phyloP scores from a whole-genome alignment of 176 grass and related monocot species.

The Aegilops longissima region DNA sequence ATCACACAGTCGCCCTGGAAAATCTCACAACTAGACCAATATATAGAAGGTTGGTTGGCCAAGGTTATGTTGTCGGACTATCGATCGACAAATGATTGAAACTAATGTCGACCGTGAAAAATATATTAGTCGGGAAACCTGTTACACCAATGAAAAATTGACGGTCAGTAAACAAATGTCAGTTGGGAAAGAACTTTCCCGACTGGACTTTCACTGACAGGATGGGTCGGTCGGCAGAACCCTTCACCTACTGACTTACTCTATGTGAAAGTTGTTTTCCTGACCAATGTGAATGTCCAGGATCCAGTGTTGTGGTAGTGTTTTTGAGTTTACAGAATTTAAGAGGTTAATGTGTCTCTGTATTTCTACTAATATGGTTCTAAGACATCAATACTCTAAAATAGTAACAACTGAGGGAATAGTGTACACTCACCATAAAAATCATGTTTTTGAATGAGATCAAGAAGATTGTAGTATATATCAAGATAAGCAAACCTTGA shows the following conservation, averaged over 20 bases:
- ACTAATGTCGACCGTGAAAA: neutral
- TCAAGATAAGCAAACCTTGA: conserved; percentile 43
- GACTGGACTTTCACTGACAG: neutral
- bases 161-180: neutral
- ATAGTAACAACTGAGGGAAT: neutral
- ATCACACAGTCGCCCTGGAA: neutral
- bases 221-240: no score
- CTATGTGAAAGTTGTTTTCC: neutral
- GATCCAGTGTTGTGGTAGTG: neutral
- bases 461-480: conserved; percentile 51
- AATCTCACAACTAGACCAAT: neutral
- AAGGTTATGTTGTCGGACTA: neutral
- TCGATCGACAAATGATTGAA: neutral
- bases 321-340: neutral
- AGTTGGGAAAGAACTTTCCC: neutral
- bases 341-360: neutral
- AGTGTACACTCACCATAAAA: conserved; percentile 36
- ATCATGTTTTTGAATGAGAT: conserved; percentile 41
- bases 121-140: neutral
- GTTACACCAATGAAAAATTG: neutral
- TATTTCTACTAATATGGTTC: neutral
- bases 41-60: neutral
- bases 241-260: neutral
- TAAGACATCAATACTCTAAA: neutral
- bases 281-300: neutral